phyloP scores from a whole-genome alignment of 768 basidiomycete genomes.

The Russula olivacea region DNA sequence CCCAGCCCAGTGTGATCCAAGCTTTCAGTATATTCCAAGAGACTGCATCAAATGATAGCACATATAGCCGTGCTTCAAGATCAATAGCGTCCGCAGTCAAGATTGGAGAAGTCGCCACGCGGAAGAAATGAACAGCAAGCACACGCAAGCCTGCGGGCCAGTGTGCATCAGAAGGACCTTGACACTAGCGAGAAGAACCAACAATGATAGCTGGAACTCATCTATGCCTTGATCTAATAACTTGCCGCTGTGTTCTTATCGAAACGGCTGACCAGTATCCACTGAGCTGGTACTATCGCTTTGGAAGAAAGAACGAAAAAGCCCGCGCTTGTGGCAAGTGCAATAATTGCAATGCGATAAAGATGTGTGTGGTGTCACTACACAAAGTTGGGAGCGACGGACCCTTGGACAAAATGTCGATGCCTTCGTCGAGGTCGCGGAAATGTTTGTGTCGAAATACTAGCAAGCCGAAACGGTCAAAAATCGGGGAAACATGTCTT shows the following conservation, averaged over 20 bases:
- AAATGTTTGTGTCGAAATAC: not conserved
- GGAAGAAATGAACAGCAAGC: not conserved
- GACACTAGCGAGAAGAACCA: not conserved
- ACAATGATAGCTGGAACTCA: not conserved
- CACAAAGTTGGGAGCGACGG: not conserved
- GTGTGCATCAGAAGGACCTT: not conserved
- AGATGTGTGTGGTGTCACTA: not conserved
- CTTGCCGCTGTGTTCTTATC: not conserved
- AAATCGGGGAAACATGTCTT: constrained; percentile 10
- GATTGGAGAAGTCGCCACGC: not conserved
- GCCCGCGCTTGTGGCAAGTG: not conserved
- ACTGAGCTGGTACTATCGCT: not conserved
- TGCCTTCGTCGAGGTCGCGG: not conserved
- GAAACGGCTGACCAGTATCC: not conserved
- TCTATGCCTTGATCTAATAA: not conserved
- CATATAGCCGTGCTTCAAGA: constrained; percentile 10
- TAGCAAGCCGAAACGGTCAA: constrained; percentile 14
- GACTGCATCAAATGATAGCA: constrained; percentile 12
- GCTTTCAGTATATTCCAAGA: not conserved
- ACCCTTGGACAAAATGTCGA: not conserved
- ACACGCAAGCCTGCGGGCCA: not conserved
- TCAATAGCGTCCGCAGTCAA: not conserved
- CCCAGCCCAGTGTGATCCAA: constrained; percentile 16
- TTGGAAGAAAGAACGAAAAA: not conserved
- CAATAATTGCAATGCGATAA: not conserved